Evolutionary conservation across 2,329 filamentous ascomycete genomes (phyloP).

Genomic region (Cucurbitaria berberidis): DNA sequence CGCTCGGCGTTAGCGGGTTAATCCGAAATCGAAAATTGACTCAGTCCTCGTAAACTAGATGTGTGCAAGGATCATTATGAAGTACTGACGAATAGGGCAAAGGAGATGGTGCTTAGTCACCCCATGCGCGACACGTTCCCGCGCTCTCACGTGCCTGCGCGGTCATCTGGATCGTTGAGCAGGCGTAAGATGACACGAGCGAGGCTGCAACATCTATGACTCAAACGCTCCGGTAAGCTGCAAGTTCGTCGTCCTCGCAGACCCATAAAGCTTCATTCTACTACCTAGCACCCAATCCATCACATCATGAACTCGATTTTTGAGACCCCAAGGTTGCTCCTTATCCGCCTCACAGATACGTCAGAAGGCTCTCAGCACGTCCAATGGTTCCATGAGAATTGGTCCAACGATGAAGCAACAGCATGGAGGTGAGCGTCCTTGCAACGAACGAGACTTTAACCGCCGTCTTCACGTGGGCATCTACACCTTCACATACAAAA

Average conservation of each 20-base stretch:
- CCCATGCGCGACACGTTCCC: neutral
- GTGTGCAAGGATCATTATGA: neutral
- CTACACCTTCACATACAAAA: neutral
- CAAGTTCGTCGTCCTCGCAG: neutral
- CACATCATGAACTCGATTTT: conserved; percentile 5
- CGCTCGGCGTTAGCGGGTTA: too few species aligned
- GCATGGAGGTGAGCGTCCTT: conserved; percentile 20
- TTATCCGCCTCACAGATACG: conserved; percentile 31
- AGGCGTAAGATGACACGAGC: neutral
- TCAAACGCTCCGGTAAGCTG: neutral
- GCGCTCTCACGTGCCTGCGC: neutral
- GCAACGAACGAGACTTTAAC: too few species aligned
- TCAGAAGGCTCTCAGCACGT: conserved; percentile 26
- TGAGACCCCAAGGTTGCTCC: conserved; percentile 28
- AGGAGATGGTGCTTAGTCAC: neutral
- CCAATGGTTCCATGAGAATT: conserved; percentile 37
- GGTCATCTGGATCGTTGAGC: too few species aligned
- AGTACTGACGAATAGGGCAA: neutral
- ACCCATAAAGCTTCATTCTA: too few species aligned
- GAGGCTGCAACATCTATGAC: neutral
- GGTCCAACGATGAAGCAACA: conserved; percentile 29
- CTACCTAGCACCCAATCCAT: too few species aligned
- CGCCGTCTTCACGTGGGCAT: neutral
- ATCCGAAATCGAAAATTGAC: too few species aligned
- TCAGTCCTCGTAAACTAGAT: too few species aligned